Evolutionary conservation across 352 stramenopile species (phyloP).

Genomic region (Phytophthora vignae): DNA sequence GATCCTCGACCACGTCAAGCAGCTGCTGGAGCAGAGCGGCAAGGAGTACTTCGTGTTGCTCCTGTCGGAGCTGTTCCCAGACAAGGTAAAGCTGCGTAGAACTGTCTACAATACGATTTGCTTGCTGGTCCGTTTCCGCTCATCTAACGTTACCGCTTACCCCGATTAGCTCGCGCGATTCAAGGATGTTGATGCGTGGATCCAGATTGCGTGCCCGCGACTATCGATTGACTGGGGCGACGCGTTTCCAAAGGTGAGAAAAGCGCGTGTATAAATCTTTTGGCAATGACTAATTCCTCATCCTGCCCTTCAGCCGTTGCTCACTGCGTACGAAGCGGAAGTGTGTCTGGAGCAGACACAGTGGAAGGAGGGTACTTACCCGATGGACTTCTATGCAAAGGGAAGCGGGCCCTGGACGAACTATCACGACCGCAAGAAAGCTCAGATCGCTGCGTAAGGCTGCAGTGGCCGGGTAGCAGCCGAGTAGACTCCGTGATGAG

Average conservation of each 20-base stretch:
- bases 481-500: not conserved
- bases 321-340: slow-evolving; percentile 98
- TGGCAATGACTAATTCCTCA: not conserved
- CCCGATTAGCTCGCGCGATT: slow-evolving; percentile 84
- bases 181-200: slow-evolving; percentile 95
- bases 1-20: slow-evolving; percentile 95
- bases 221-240: slow-evolving; percentile 99
- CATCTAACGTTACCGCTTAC: slow-evolving; percentile 2
- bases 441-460: slow-evolving; percentile 19
- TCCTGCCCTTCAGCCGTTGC: slow-evolving; percentile 73
- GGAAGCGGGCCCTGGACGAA: slow-evolving; percentile 97
- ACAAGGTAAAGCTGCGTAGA: slow-evolving; percentile 58
- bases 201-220: slow-evolving; percentile 98
- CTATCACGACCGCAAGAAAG: slow-evolving; percentile 84
- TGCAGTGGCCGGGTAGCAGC: not conserved
- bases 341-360: slow-evolving; percentile 92
- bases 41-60: slow-evolving; percentile 96
- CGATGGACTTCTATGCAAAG: slow-evolving; percentile 99
- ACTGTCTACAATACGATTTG: not conserved
- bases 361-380: slow-evolving; percentile 93
- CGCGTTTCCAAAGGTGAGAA: slow-evolving; percentile 90
- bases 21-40: slow-evolving; percentile 85
- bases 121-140: not conserved
- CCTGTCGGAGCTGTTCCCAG: slow-evolving; percentile 97
- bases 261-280: no score